phyloP scores from a whole-genome alignment of 164 flowering plant genomes.

The Aristolochia contorta region DNA sequence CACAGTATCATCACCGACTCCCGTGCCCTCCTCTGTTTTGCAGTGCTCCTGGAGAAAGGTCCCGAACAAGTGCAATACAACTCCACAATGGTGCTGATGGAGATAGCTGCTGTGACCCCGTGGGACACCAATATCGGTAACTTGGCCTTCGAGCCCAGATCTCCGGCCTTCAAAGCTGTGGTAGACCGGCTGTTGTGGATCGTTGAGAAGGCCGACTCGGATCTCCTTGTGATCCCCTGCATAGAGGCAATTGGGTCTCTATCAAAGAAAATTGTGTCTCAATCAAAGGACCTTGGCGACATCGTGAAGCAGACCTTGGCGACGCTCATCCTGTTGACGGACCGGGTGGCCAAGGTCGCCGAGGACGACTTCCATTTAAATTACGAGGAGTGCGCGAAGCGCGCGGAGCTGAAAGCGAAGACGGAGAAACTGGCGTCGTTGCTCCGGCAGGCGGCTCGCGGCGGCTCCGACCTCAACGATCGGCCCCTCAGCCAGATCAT shows the following conservation, averaged over 20 bases:
- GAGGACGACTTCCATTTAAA: slow-evolving; percentile 31
- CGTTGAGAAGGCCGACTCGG: too few species aligned
- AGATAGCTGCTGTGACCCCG: slow-evolving; percentile 63
- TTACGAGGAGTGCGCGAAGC: slow-evolving; percentile 48
- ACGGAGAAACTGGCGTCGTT: slow-evolving; percentile 60
- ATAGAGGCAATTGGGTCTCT: too few species aligned
- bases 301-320: slow-evolving; percentile 55
- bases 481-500: too few species aligned
- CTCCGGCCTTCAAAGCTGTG: too few species aligned
- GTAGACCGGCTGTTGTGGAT: too few species aligned
- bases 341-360: slow-evolving; percentile 48
- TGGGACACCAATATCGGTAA: slow-evolving; percentile 37
- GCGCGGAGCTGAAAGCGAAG: slow-evolving; percentile 53
- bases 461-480: too few species aligned
- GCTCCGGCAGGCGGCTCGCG: slow-evolving; percentile 65
- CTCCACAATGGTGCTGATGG: slow-evolving; percentile 75
- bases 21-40: slow-evolving; percentile 64
- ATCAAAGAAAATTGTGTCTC: too few species aligned
- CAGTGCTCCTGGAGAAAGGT: slow-evolving; percentile 65
- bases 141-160: too few species aligned
- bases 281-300: too few species aligned
- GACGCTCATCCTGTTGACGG: slow-evolving; percentile 56
- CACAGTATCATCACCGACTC: slow-evolving; percentile 73
- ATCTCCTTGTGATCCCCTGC: too few species aligned
- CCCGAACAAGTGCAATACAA: too few species aligned